Percentiles rank a stretch among this genome's conserved stretches.
Evolutionary conservation across 139 green algal species (phyloP).

Genomic region (Coelastrella sp.): DNA sequence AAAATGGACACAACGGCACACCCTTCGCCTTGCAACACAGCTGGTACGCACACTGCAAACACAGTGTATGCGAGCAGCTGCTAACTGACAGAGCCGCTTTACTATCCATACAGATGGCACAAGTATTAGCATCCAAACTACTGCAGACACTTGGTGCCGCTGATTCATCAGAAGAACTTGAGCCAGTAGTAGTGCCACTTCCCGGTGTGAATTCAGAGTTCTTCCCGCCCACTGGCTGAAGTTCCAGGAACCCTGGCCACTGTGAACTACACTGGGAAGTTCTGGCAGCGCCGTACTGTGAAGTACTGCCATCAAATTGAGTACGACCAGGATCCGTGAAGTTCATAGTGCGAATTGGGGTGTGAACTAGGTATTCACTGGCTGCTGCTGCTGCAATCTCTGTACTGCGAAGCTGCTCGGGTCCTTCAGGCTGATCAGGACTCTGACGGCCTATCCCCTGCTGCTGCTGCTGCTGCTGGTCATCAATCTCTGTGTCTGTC

Average conservation of each 20-base stretch:
- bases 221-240: no score
- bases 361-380: background rate
- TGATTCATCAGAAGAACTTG: background rate
- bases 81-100: slow-evolving; percentile 53
- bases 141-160: background rate
- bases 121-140: slow-evolving; percentile 56
- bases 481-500: background rate
- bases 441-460: background rate
- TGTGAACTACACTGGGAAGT: no score
- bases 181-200: background rate
- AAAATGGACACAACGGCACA: slow-evolving; percentile 63
- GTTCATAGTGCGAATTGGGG: background rate
- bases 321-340: background rate
- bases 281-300: no score
- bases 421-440: no score
- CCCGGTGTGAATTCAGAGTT: background rate
- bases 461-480: slow-evolving; percentile 24
- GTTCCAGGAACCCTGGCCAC: no score
- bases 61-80: slow-evolving; percentile 63
- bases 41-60: slow-evolving; percentile 70
- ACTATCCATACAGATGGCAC: slow-evolving; percentile 69
- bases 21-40: slow-evolving; percentile 65
- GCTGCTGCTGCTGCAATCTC: slow-evolving; percentile 3
- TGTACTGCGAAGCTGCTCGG: no score
- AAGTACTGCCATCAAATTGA: no score